Percentiles rank a stretch among this genome's conserved stretches.
Evolutionary conservation across 2,329 filamentous ascomycete species (phyloP).

Genomic region (Colletotrichum sp.): DNA sequence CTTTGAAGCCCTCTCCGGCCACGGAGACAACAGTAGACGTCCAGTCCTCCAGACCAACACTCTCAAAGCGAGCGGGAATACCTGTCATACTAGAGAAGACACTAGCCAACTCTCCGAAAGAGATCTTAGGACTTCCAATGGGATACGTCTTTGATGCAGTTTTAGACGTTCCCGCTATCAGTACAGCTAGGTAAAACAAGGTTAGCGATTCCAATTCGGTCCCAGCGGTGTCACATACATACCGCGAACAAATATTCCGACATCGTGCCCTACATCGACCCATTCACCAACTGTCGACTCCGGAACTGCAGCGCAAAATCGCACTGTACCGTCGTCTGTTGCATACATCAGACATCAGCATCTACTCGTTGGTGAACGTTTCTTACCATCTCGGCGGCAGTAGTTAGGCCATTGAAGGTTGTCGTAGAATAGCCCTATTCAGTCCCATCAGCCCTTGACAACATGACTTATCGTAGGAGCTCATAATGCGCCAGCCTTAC

Average conservation of each 20-base stretch:
- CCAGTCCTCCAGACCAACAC: background rate
- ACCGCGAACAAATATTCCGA: background rate
- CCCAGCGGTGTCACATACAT: background rate
- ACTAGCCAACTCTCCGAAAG: background rate
- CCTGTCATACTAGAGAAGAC: background rate
- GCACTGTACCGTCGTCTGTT: background rate
- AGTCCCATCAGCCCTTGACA: background rate
- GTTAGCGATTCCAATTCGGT: background rate
- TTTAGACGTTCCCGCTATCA: background rate
- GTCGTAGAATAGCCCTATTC: background rate
- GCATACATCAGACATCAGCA: background rate
- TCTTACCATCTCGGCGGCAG: background rate
- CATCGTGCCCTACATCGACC: background rate
- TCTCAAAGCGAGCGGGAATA: background rate
- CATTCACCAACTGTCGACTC: background rate
- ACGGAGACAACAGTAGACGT: background rate
- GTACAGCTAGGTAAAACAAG: background rate
- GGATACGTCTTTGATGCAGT: background rate
- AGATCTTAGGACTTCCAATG: background rate
- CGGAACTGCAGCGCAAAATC: background rate
- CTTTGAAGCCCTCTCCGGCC: conserved; percentile 15
- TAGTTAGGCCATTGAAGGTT: background rate
- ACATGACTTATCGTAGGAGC: background rate
- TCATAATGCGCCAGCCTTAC: background rate
- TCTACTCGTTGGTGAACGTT: background rate